These are phyloP conservation scores for Phanerochaete sordida DNA, from an alignment of 768 basidiomycete species.

Conservation along the genomic window DNA sequence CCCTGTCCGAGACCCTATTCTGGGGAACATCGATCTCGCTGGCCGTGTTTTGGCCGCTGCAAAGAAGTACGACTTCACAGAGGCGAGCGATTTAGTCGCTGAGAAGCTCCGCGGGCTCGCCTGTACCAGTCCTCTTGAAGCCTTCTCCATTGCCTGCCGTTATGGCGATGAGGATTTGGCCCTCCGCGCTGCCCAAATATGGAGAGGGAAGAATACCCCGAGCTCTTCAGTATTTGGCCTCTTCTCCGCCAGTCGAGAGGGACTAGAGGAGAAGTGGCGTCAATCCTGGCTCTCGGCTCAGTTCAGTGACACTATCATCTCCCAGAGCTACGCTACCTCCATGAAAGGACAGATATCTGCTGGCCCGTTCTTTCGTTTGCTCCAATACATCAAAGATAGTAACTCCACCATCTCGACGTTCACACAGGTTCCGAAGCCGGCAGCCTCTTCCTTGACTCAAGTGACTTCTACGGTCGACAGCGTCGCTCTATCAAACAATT, in stretches of 20 bases:
- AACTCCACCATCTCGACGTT: background rate
- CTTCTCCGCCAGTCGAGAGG: too few relatives aligned
- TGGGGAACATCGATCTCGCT: slow-evolving; percentile 3
- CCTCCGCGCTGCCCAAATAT: slow-evolving; percentile 2
- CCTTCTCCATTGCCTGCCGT: slow-evolving; percentile 12
- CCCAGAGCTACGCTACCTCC: slow-evolving; percentile 3
- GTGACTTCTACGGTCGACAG: background rate
- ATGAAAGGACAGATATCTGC: slow-evolving; percentile 8
- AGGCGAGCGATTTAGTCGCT: slow-evolving; percentile 8
- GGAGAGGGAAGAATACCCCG: background rate
- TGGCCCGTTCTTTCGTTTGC: slow-evolving; percentile 11
- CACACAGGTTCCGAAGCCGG: background rate
- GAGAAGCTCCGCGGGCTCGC: background rate
- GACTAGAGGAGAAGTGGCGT: too few relatives aligned
- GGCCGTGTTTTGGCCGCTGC: slow-evolving; percentile 18
- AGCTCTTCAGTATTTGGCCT: too few relatives aligned
- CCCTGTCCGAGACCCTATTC: slow-evolving; percentile 2
- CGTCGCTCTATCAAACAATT: background rate
- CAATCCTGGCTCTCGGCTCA: background rate
- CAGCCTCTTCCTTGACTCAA: background rate
- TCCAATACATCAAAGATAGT: background rate
- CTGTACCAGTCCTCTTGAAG: slow-evolving; percentile 3
- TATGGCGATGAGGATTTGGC: slow-evolving; percentile 11
- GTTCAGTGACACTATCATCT: background rate
- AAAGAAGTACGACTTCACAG: slow-evolving; percentile 18